Base-by-base conservation (phyloP, 1,284 basidiomycete species). In the Melampsora americana region DNA sequence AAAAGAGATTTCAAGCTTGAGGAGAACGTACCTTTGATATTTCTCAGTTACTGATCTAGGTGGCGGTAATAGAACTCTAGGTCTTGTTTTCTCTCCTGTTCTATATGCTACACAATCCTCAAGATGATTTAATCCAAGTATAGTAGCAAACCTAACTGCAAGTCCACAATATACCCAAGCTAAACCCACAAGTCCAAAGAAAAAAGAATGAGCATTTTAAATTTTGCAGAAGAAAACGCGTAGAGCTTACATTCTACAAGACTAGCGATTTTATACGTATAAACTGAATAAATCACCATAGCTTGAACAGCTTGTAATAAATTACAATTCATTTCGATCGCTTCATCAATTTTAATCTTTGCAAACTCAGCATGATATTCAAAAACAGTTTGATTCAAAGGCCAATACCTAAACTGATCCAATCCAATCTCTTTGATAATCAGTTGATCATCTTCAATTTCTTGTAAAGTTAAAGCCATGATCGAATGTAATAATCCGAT, bases 311-410 rank as follows among this genome's bases (percentile, higher is more conserved):
- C 44, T 65, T 72, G 60, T 50, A 72, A 72, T 16, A 72, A 61
- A 64, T 50, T 32, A 11, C 35, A 32, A 30, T 44, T 59, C 23
- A 35, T n/a, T 44, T 53, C 62, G 11, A 72, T 12, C 48, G 69
- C 60, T 35, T 65, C 60, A 20, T 72, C 69, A 30, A 72, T 72
- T 5, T 60, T 28, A 5, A 35, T 39, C 30, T 72, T 72, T 12
- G 69, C 69, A 50, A 39, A 48, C 32, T 72, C 46, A 46, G 69
- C 69, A 53, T 72, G 69, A 35, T 65, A 72, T 44, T 65, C 59
- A 48, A 50, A 46, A 30, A 50, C 60, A 44, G 42, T 30, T n/a
- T 23, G 30, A 20, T 65, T 46, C 60, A 65, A 50, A 5, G 60
- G 42, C 69, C 69, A 72, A 46, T 72, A 72, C 35, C 69, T 35